Evolutionary conservation across 31 red algal genomes (phyloP), one percentile per base, ranked within the genome.

Genomic region (Asparagopsis taxiformis): DNA sequence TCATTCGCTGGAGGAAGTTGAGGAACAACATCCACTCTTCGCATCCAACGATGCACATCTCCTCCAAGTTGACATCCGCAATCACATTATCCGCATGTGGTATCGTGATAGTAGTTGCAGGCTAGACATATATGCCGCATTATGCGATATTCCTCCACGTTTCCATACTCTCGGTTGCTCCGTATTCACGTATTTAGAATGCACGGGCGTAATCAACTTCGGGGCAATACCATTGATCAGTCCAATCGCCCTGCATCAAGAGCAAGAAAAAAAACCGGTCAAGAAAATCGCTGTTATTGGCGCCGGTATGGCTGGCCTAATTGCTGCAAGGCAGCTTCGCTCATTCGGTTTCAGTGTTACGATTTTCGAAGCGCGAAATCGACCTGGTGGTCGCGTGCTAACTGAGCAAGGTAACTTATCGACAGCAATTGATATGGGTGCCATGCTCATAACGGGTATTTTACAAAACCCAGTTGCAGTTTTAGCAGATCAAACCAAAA

Each of bases 51-150:
- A 54, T 7, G 39, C 62, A 7, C 15, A 15, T 26, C 70, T 75
- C 10, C 61, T 90, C 15, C 77, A 73, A 33, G 34, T 97, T 21
- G 93, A 97, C 54, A 55, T 97, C 35, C 87, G 93, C 41, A 97
- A 97, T 52, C 93, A 97, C 60, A 91, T 97, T 36, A 68, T 97
- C 46, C 93, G 93, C 39, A 69, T 80, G 50, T 97, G 93, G 93
- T 91, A 90, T 60, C 68, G 93, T 2, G 25, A 97, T 24, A 59
- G 72, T 19, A 44, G 39, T 16, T 26, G 29, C 13, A 52, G 78
- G 19, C 63, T 91, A 36, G 55, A 31, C n/a, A 28, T 74, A 0
- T 52, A 50, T 11, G 29, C 43, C 8, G 87, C 80, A 20, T 33
- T 85, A 5, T 21, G 35, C 15, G 70, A 74, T 16, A 39, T 87